phyloP scores from a whole-genome alignment of 1,284 basidiomycete species.

The Cutaneotrichosporon daszewskae region DNA sequence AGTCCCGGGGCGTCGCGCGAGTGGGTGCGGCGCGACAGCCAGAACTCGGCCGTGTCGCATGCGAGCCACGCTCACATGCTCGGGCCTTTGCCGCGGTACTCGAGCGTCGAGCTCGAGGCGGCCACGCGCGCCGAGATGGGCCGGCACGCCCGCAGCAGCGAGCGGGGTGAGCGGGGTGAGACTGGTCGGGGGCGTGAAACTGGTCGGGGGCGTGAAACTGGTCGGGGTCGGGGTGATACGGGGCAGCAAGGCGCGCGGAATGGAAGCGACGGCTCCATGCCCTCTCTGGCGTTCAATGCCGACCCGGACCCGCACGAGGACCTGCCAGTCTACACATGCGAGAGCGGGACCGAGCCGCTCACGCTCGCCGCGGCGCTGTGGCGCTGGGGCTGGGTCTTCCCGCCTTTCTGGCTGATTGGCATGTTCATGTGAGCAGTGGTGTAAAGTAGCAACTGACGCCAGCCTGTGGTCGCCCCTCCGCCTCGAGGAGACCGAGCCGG shows the following conservation, averaged over 20 bases:
- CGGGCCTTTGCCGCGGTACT: constrained; percentile 3
- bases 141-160: background rate
- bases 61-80: background rate
- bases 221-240: background rate
- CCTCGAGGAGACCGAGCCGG: constrained; percentile 27
- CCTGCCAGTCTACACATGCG: background rate
- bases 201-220: background rate
- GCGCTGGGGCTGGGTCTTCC: constrained; percentile 39
- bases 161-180: background rate
- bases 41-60: background rate
- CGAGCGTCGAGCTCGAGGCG: background rate
- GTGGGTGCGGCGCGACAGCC: background rate
- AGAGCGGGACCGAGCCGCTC: constrained; percentile 25
- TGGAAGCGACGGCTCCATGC: background rate
- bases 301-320: constrained; percentile 2
- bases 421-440: constrained; percentile 28
- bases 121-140: too few species aligned
- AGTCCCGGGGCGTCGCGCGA: background rate
- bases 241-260: background rate
- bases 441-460: background rate
- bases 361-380: constrained; percentile 37
- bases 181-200: too few species aligned
- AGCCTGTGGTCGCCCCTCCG: constrained; percentile 33
- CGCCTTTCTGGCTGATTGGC: constrained; percentile 39
- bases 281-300: constrained; percentile 1